A percentile compares a stretch with the other conserved stretches of the same genome.
Conservation (phyloP, 73 alveolate species). For the Paraurostyla sp. region DNA sequence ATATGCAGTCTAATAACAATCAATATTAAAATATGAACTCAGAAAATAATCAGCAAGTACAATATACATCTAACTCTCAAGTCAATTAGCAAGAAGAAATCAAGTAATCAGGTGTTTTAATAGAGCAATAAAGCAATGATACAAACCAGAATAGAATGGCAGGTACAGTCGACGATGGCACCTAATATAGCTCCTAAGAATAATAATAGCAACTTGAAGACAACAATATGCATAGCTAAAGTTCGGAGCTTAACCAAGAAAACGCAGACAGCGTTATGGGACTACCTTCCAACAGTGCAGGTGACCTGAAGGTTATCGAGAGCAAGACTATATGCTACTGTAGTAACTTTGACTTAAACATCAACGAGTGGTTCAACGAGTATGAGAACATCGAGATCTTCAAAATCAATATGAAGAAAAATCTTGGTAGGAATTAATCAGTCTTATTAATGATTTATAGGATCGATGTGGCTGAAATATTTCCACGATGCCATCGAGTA, state of each 20-base stretch:
- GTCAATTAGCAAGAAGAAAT: not conserved
- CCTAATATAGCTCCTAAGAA: not conserved
- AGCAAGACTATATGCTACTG: constrained; percentile 71
- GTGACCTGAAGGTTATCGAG: constrained; percentile 54
- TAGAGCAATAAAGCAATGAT: not conserved
- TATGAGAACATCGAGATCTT: constrained; percentile 75
- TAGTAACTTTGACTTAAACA: constrained; percentile 76
- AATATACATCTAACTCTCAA: no score
- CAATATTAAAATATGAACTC: not conserved
- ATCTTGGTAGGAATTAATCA: constrained; percentile 61
- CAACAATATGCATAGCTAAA: not conserved
- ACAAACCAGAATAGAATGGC: not conserved
- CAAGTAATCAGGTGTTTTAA: not conserved
- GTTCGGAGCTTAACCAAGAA: constrained; percentile 12
- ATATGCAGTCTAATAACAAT: constrained; percentile 2
- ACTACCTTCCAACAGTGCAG: not conserved
- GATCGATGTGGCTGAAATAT: constrained; percentile 49
- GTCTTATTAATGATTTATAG: not conserved
- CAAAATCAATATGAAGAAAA: constrained; percentile 67
- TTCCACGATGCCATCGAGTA: constrained; percentile 18
- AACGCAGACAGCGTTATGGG: constrained; percentile 11
- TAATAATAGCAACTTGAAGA: not conserved
- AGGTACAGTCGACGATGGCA: not conserved
- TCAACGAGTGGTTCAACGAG: constrained; percentile 81
- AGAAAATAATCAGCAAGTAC: not conserved